Percentiles rank a stretch among this genome's conserved stretches.
These are phyloP conservation scores for Fusarium fracticaudum DNA, from an alignment of 2,329 filamentous ascomycete genomes.

Conservation along the genomic window DNA sequence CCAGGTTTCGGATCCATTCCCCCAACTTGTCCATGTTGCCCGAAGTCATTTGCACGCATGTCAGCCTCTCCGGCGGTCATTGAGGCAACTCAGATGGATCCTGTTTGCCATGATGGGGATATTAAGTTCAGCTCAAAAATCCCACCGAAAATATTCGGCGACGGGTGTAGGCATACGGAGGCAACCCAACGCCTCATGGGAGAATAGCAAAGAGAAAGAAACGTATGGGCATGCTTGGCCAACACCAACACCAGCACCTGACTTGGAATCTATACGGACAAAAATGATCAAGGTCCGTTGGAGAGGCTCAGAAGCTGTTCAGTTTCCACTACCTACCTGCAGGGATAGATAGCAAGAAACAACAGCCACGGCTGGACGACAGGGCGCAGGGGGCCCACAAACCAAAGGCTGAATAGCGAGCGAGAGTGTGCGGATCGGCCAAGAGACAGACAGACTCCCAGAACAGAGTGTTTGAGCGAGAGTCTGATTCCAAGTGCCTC, in stretches of 20 bases:
- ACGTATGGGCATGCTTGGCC: slow-evolving; percentile 7
- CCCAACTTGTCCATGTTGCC: slow-evolving; percentile 19
- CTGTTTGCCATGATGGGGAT: slow-evolving; percentile 19
- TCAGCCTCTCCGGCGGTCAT: slow-evolving; percentile 11
- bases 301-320: slow-evolving; percentile 10
- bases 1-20: slow-evolving; percentile 17
- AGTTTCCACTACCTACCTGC: slow-evolving; percentile 21
- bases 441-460: neutral
- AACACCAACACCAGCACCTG: slow-evolving; percentile 1
- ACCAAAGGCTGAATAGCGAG: slow-evolving; percentile 4
- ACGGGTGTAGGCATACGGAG: neutral
- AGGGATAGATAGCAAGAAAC: slow-evolving; percentile 26
- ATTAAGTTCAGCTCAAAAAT: neutral
- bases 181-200: neutral
- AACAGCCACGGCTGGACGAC: slow-evolving; percentile 19
- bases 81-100: slow-evolving; percentile 4
- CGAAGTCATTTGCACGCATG: slow-evolving; percentile 7
- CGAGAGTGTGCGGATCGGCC: slow-evolving; percentile 21
- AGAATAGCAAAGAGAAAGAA: neutral
- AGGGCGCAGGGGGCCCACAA: slow-evolving; percentile 8
- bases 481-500: slow-evolving; percentile 16
- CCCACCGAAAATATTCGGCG: slow-evolving; percentile 35
- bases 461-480: neutral
- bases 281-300: neutral
- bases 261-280: neutral